phyloP scores from a whole-genome alignment of 1,284 basidiomycete species.

The Agaricales sp. region DNA sequence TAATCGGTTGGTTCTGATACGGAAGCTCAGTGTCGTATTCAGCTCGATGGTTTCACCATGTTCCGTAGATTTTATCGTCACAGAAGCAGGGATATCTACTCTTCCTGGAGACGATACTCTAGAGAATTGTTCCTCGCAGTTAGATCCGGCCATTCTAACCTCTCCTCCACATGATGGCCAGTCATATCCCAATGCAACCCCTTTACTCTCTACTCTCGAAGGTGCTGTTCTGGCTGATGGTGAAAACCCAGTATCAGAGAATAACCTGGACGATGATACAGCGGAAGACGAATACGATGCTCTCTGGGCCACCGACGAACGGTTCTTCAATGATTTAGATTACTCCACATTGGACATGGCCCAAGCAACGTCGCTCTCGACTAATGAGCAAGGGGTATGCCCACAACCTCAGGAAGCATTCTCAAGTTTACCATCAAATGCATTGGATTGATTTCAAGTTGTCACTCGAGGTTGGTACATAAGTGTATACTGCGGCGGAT shows the following conservation, averaged over 20 bases:
- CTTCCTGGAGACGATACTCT: slow-evolving; percentile 18
- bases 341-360: neutral
- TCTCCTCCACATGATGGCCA: neutral
- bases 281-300: neutral
- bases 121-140: neutral
- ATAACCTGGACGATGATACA: neutral
- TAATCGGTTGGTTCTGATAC: slow-evolving; percentile 43
- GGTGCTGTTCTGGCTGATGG: neutral
- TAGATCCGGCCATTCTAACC: neutral
- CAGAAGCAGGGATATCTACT: slow-evolving; percentile 41
- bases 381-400: no score
- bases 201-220: neutral
- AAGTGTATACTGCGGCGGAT: no score
- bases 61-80: slow-evolving; percentile 68
- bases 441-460: no score
- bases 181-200: neutral
- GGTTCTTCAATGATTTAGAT: neutral
- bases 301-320: neutral
- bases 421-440: no score
- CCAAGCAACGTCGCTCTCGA: no score
- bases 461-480: no score
- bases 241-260: neutral
- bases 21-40: slow-evolving; percentile 67
- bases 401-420: no score
- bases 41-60: slow-evolving; percentile 47